Percentiles rank a stretch among this genome's conserved stretches.
phyloP scores from a whole-genome alignment of 805 yeast species.

The Monosporozyma yasuniensis region DNA sequence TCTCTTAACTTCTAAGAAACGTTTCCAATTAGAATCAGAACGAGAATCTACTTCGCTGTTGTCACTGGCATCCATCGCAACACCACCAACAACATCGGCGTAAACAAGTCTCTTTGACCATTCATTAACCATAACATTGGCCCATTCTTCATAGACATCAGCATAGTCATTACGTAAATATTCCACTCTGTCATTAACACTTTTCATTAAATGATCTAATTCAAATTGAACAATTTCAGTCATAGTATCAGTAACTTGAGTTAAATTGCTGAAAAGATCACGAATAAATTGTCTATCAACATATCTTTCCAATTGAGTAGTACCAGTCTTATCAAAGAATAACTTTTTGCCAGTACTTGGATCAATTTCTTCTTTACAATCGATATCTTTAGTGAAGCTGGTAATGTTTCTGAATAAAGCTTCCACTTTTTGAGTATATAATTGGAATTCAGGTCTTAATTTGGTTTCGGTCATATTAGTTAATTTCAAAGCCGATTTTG shows the following conservation, averaged over 20 bases:
- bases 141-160: constrained; percentile 66
- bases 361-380: constrained; percentile 28
- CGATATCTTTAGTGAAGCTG: constrained; percentile 32
- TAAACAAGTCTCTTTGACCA: constrained; percentile 52
- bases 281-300: constrained; percentile 42
- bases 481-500: constrained; percentile 22
- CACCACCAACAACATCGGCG: constrained; percentile 25
- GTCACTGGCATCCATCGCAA: constrained; percentile 19
- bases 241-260: constrained; percentile 5
- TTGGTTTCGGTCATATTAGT: constrained; percentile 23
- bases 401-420: constrained; percentile 23
- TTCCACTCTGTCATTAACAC: constrained; percentile 31
- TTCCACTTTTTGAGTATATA: constrained; percentile 24
- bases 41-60: constrained; percentile 20
- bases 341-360: constrained; percentile 28
- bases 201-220: constrained; percentile 25
- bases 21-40: constrained; percentile 51
- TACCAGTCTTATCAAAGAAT: constrained; percentile 30
- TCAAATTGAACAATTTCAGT: constrained; percentile 30
- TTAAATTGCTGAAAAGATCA: constrained; percentile 31
- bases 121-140: constrained; percentile 56
- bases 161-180: constrained; percentile 38
- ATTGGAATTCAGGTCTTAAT: constrained; percentile 31
- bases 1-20: constrained; percentile 48
- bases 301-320: constrained; percentile 29